Conservation (phyloP, 129 eudicot species). For the Helichrysum umbraculigerum region DNA sequence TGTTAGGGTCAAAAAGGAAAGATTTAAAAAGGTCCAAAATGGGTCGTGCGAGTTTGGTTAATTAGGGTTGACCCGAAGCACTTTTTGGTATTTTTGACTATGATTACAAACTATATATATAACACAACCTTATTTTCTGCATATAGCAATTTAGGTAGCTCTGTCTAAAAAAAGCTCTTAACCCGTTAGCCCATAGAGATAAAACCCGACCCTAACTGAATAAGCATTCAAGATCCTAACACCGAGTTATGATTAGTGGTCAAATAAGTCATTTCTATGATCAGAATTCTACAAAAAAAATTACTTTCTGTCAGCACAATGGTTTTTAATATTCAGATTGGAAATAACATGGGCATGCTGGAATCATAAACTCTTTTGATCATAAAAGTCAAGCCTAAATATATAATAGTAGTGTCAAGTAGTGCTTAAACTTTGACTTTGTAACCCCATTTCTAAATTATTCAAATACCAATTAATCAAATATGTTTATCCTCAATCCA, state of each 20-base stretch:
- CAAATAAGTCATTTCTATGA: slow-evolving; percentile 4
- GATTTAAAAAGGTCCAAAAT: background rate
- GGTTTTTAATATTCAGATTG: background rate
- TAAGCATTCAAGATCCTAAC: background rate
- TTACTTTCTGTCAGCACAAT: background rate
- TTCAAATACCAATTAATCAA: background rate
- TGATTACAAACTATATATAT: background rate
- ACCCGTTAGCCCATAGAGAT: background rate
- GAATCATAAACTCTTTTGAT: background rate
- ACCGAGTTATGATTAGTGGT: background rate
- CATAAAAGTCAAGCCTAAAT: background rate
- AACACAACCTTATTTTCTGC: background rate
- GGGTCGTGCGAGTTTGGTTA: background rate
- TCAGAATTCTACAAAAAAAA: background rate
- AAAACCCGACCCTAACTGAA: background rate
- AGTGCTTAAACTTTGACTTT: background rate
- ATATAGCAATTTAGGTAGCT: too few relatives aligned
- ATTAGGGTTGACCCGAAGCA: background rate
- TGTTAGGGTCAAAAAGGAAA: background rate
- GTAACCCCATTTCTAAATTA: slow-evolving; percentile 5
- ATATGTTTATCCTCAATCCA: background rate
- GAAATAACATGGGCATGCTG: background rate
- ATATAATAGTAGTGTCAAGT: background rate
- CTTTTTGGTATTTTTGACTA: background rate
- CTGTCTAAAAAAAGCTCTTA: background rate